Evolutionary conservation across 345 rosid species (phyloP), one percentile per base, ranked within the genome.

Genomic region (Brassica juncea): DNA sequence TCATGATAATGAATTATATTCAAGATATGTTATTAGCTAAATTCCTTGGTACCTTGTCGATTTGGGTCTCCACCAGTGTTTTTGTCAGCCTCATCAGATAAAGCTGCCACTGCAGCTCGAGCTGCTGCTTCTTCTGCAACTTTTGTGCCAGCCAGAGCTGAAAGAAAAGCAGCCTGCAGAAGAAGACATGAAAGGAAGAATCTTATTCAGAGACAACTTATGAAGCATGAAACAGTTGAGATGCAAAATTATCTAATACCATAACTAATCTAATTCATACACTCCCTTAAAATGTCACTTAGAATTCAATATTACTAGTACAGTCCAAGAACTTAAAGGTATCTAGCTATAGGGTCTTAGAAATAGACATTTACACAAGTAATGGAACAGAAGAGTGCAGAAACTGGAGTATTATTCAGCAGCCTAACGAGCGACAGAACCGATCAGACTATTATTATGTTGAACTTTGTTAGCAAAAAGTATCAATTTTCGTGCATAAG

Each of bases 131-230:
- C 35, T 32, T 90, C 90, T 73, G 96, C 92, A 82, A 87, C 86
- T 66, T 88, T 87, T n/a, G 80, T 71, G 28, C 98, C 99, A 19
- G 93, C 90, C 88, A 95, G 82, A 69, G 98, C 94, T 23, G 97
- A 93, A 60, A 93, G 86, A 81, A 95, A 95, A 42, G 96, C 93
- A 83, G 88, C 97, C 99, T 95, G 86, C 54, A 66, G 83, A 69
- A 25, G 27, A 25, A 0, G 44, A 67, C 57, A 78, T 54, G 16
- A 31, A n/a, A 76, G 14, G 59, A 47, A 23, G 6, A 35, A 68
- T 21, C 34, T 15, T 58, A 71, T 35, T 73, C 14, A 79, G 63
- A 21, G 69, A 23, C 6, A 58, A 23, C 11, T 30, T 32, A 35
- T 68, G 49, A 52, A 62, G 47, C 19, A 73, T 60, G 27, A 25